These are phyloP conservation scores for Prunus armeniaca DNA, from an alignment of 306 rosid species.

Conservation along the genomic window DNA sequence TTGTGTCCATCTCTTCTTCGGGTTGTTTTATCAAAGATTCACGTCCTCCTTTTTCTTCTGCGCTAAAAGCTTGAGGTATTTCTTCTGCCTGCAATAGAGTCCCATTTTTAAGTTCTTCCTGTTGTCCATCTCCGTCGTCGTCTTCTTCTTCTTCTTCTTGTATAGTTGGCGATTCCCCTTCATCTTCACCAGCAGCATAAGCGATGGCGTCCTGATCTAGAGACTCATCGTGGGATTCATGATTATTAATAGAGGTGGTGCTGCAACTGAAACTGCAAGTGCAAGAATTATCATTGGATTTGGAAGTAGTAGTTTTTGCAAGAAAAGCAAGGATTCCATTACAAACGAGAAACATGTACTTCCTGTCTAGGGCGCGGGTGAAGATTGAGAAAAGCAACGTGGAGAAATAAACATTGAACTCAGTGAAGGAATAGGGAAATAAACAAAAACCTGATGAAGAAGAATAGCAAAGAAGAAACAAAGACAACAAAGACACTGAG, in stretches of 20 bases:
- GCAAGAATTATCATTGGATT: background rate
- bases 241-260: background rate
- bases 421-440: conserved; percentile 37
- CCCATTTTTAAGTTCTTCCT: conserved; percentile 12
- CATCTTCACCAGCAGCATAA: conserved; percentile 11
- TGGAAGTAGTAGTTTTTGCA: conserved; percentile 22
- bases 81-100: conserved; percentile 4
- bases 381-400: conserved; percentile 46
- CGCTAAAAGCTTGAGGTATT: background rate
- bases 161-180: background rate
- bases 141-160: conserved; percentile 8
- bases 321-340: conserved; percentile 66
- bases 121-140: conserved; percentile 16
- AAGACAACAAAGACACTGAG: conserved; percentile 37
- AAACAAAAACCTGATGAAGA: conserved; percentile 27
- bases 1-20: conserved; percentile 6
- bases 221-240: background rate
- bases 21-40: background rate
- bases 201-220: background rate
- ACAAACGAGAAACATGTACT: conserved; percentile 66
- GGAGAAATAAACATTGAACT: conserved; percentile 42
- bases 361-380: conserved; percentile 55
- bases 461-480: conserved; percentile 34
- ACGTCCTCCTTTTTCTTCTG: background rate
- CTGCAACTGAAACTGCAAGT: background rate